These are phyloP conservation scores for Globisporangium okanoganense DNA, from an alignment of 352 stramenopile species.

Conservation along the genomic window DNA sequence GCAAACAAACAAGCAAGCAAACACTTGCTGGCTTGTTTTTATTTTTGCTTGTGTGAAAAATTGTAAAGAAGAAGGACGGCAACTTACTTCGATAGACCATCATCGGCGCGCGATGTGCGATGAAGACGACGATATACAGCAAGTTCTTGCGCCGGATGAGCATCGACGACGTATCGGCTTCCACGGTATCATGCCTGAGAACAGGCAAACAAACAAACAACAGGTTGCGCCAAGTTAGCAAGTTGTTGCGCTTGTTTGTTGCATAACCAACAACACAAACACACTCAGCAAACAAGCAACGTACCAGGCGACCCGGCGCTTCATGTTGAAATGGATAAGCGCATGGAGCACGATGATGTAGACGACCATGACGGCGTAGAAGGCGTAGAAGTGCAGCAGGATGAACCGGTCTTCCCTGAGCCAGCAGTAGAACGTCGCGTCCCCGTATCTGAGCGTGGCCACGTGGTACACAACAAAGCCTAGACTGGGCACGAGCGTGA, in stretches of 20 bases:
- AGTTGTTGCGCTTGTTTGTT: not conserved
- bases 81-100: constrained; percentile 67
- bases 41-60: not conserved
- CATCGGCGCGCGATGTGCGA: constrained; percentile 62
- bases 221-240: not conserved
- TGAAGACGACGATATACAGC: constrained; percentile 71
- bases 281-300: not conserved
- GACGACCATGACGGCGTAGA: constrained; percentile 62
- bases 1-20: not conserved
- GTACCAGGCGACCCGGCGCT: constrained; percentile 52
- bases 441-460: constrained; percentile 57
- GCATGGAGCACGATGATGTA: constrained; percentile 69
- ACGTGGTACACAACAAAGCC: constrained; percentile 57
- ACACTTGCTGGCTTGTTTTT: not conserved
- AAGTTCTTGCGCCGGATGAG: constrained; percentile 68
- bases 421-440: constrained; percentile 85
- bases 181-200: constrained; percentile 51
- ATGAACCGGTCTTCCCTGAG: constrained; percentile 58
- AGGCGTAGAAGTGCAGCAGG: constrained; percentile 76
- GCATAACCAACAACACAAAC: not conserved
- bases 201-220: constrained; percentile 2
- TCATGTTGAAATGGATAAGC: constrained; percentile 64
- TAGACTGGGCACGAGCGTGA: constrained; percentile 49
- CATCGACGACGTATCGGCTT: constrained; percentile 61
- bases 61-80: not conserved